A percentile compares a stretch with the other conserved stretches of the same genome.
These are phyloP conservation scores for Boletus patriciae DNA, from an alignment of 768 basidiomycete species.

Conservation along the genomic window DNA sequence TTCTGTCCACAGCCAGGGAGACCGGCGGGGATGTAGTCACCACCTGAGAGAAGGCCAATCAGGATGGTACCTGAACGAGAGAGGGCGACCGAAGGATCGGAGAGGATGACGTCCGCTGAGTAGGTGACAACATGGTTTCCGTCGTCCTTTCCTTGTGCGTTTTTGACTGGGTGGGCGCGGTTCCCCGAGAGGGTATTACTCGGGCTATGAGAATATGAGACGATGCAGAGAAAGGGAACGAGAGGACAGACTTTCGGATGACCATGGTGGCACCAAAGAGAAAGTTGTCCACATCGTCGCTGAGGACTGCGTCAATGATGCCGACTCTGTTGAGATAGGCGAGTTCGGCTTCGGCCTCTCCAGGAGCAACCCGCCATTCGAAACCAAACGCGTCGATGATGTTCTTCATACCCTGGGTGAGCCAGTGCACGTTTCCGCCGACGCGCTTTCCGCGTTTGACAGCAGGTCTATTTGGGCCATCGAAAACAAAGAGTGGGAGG, in stretches of 20 bases:
- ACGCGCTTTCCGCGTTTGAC: constrained; percentile 78
- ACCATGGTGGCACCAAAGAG: constrained; percentile 84
- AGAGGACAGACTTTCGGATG: constrained; percentile 68
- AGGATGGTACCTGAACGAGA: constrained; percentile 71
- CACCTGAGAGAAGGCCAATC: constrained; percentile 83
- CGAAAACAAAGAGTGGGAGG: constrained; percentile 88
- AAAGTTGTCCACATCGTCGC: constrained; percentile 93
- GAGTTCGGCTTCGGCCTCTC: constrained; percentile 93
- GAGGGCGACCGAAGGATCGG: constrained; percentile 50
- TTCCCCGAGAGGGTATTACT: constrained; percentile 76
- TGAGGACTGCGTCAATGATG: constrained; percentile 82
- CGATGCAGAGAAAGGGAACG: not conserved
- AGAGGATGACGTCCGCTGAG: constrained; percentile 38
- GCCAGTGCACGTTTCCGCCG: constrained; percentile 58
- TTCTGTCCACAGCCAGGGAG: constrained; percentile 64
- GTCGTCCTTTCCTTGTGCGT: constrained; percentile 69
- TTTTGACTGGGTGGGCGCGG: constrained; percentile 57
- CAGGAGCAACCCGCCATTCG: constrained; percentile 81
- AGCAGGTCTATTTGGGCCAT: constrained; percentile 81
- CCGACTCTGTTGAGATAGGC: constrained; percentile 83
- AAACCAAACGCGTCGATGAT: constrained; percentile 81
- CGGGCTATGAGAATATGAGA: constrained; percentile 42
- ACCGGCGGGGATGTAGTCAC: constrained; percentile 82
- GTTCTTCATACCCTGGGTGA: constrained; percentile 73
- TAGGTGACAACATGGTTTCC: constrained; percentile 62